Conservation (phyloP, 768 basidiomycete genomes). For the Termitomyces bulborhizus region DNA sequence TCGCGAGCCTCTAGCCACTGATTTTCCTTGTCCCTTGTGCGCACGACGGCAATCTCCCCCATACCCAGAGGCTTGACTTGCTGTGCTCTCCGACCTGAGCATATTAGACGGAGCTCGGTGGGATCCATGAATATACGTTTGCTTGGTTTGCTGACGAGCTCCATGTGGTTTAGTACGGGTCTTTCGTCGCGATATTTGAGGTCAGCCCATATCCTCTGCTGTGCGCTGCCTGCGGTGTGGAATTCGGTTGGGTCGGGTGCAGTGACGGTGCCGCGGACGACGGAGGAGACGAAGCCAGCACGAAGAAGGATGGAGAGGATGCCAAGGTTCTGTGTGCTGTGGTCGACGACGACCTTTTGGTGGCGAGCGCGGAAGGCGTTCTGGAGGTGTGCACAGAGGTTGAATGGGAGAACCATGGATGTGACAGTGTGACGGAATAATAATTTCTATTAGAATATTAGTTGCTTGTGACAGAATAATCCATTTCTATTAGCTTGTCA, state of each 20-base stretch:
- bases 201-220: constrained; percentile 86
- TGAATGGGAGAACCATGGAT: constrained; percentile 58
- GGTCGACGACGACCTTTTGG: constrained; percentile 66
- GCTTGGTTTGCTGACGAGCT: constrained; percentile 79
- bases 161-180: constrained; percentile 76
- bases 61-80: constrained; percentile 79
- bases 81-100: constrained; percentile 77
- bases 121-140: constrained; percentile 71
- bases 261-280: constrained; percentile 73
- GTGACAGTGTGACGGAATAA: background rate
- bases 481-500: too few relatives aligned
- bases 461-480: too few relatives aligned
- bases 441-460: too few relatives aligned
- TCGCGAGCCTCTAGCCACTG: constrained; percentile 94
- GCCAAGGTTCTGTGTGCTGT: constrained; percentile 85
- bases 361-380: constrained; percentile 91
- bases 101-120: constrained; percentile 69
- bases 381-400: constrained; percentile 86
- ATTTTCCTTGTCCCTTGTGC: constrained; percentile 61
- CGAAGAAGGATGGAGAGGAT: constrained; percentile 91
- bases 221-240: constrained; percentile 46
- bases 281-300: constrained; percentile 76
- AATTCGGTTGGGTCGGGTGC: constrained; percentile 64
- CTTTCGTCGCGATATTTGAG: constrained; percentile 91
- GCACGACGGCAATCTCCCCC: constrained; percentile 89